phyloP scores from a whole-genome alignment of 345 rosid genomes.

The Theobroma cacao region DNA sequence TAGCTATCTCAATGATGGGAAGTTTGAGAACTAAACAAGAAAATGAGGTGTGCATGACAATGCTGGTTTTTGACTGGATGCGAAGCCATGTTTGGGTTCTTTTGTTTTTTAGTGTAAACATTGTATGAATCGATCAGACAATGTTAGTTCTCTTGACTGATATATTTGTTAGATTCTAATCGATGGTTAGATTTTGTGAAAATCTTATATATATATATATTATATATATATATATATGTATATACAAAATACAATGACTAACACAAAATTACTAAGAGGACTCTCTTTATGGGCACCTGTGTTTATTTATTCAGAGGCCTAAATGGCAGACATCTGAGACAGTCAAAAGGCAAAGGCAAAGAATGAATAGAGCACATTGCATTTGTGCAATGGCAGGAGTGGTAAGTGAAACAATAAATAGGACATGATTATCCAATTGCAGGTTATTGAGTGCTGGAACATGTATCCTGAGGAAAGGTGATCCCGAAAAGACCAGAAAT shows the following conservation, averaged over 20 bases:
- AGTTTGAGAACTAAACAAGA: neutral
- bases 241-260: neutral
- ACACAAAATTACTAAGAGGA: neutral
- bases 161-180: neutral
- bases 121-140: neutral
- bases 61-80: neutral
- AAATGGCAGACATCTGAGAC: neutral
- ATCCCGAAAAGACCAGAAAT: neutral
- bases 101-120: no score
- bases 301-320: neutral
- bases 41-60: neutral
- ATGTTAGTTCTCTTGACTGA: neutral
- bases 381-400: neutral
- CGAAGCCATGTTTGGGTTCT: no score
- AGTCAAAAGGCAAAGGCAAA: neutral
- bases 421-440: neutral
- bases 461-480: neutral
- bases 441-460: neutral
- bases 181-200: neutral
- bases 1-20: neutral
- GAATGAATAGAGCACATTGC: no score
- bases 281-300: neutral
- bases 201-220: neutral
- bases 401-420: constrained; percentile 1
- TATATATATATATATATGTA: no score